Percentiles rank a stretch among this genome's conserved stretches.
Conservation (phyloP, 2,329 filamentous ascomycete genomes). For the Aspergillus alliaceus region DNA sequence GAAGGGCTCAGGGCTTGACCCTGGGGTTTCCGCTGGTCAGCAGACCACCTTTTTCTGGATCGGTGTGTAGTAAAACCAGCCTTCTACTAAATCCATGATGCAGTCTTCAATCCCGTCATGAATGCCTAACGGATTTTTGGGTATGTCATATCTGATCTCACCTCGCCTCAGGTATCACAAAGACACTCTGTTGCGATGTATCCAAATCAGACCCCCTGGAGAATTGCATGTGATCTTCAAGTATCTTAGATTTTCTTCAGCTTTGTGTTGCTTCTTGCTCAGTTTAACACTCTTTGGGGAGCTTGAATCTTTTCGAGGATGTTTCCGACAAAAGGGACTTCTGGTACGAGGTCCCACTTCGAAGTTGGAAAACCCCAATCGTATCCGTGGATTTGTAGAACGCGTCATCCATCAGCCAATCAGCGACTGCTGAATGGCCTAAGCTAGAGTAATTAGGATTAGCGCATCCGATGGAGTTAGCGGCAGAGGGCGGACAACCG, state of each 20-base stretch:
- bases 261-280: not conserved
- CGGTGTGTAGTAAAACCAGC: slow-evolving; percentile 9
- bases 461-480: slow-evolving; percentile 38
- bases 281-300: too few relatives aligned
- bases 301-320: slow-evolving; percentile 11
- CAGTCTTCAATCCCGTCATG: slow-evolving; percentile 10
- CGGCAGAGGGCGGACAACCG: slow-evolving; percentile 34
- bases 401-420: slow-evolving; percentile 32
- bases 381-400: slow-evolving; percentile 15
- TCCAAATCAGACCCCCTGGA: not conserved
- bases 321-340: slow-evolving; percentile 23
- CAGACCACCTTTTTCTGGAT: slow-evolving; percentile 18
- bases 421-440: slow-evolving; percentile 28
- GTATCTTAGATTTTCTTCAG: slow-evolving; percentile 10
- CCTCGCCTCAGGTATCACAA: slow-evolving; percentile 15
- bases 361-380: slow-evolving; percentile 23
- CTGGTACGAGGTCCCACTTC: slow-evolving; percentile 24
- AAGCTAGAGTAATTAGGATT: slow-evolving; percentile 34
- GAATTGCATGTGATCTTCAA: slow-evolving; percentile 1
- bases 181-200: slow-evolving; percentile 5
- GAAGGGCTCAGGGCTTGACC: slow-evolving; percentile 30
- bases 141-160: slow-evolving; percentile 24
- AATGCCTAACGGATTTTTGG: slow-evolving; percentile 22
- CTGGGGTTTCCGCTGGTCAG: slow-evolving; percentile 24
- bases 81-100: slow-evolving; percentile 9